phyloP scores from a whole-genome alignment of 805 yeast species.

The Lachancea quebecensis region DNA sequence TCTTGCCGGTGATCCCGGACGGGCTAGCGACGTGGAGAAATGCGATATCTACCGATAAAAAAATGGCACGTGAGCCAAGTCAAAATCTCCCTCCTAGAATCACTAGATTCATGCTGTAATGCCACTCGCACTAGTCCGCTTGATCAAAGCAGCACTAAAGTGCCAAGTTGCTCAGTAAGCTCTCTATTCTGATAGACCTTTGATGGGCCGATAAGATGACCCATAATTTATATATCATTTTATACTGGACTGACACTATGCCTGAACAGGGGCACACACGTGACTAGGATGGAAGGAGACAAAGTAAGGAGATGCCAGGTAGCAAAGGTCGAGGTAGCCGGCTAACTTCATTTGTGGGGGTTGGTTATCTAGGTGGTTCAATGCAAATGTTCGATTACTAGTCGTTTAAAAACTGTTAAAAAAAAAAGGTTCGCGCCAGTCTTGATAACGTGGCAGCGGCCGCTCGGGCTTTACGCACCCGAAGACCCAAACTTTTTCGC shows the following conservation, averaged over 20 bases:
- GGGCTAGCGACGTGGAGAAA: slow-evolving; percentile 2
- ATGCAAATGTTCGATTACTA: no score
- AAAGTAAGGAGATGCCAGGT: no score
- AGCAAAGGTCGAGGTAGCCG: no score
- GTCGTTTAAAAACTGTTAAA: background rate
- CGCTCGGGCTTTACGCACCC: slow-evolving; percentile 50
- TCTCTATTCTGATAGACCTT: no score
- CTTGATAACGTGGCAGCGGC: background rate
- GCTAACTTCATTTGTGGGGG: no score
- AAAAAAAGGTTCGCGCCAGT: background rate
- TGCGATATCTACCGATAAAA: slow-evolving; percentile 1
- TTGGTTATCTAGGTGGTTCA: no score
- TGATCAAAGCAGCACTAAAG: no score
- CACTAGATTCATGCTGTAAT: no score
- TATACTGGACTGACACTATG: background rate
- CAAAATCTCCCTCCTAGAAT: background rate
- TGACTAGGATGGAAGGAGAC: no score
- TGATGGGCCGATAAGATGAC: background rate
- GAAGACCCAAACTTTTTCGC: slow-evolving; percentile 79
- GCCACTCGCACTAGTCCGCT: no score
- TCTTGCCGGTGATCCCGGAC: slow-evolving; percentile 5
- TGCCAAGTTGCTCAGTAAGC: no score
- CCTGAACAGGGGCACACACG: no score
- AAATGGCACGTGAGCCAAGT: background rate
- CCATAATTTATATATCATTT: background rate